Conservation (phyloP, 2,329 filamentous ascomycete genomes). For the Venturia oleaginea region DNA sequence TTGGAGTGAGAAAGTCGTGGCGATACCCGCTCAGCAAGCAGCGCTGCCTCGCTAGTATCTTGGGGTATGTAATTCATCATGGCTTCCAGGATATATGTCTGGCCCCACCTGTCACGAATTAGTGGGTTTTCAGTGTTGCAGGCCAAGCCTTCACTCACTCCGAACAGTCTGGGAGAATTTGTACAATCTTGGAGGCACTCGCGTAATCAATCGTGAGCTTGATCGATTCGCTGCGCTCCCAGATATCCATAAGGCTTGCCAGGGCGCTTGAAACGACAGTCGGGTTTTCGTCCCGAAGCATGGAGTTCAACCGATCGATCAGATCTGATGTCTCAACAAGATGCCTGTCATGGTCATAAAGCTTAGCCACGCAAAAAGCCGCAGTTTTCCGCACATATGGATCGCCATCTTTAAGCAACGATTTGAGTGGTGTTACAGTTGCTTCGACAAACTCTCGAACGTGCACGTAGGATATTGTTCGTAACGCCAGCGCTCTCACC, state of each 20-base stretch:
- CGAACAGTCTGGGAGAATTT: slow-evolving; percentile 91
- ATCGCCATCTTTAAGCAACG: slow-evolving; percentile 73
- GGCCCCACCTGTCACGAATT: slow-evolving; percentile 70
- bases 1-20: slow-evolving; percentile 96
- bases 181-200: slow-evolving; percentile 96
- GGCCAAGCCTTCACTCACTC: slow-evolving; percentile 54
- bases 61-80: slow-evolving; percentile 97
- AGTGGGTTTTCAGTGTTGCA: slow-evolving; percentile 15
- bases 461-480: slow-evolving; percentile 96
- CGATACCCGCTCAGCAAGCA: slow-evolving; percentile 86
- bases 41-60: slow-evolving; percentile 74
- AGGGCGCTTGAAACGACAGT: slow-evolving; percentile 94
- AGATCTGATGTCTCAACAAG: slow-evolving; percentile 86
- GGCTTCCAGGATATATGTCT: slow-evolving; percentile 96
- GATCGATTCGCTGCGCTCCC: slow-evolving; percentile 95
- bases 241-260: slow-evolving; percentile 90
- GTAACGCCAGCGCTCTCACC: slow-evolving; percentile 80
- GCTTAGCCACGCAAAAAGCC: slow-evolving; percentile 90
- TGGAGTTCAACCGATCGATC: slow-evolving; percentile 80
- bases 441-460: slow-evolving; percentile 92
- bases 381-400: slow-evolving; percentile 97
- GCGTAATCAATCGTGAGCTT: slow-evolving; percentile 96
- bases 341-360: slow-evolving; percentile 90
- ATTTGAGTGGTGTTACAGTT: slow-evolving; percentile 74
- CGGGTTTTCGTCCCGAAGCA: slow-evolving; percentile 91